Evolutionary conservation across 2,329 filamentous ascomycete species (phyloP).

Genomic region (Pyrenophora tritici-repentis): DNA sequence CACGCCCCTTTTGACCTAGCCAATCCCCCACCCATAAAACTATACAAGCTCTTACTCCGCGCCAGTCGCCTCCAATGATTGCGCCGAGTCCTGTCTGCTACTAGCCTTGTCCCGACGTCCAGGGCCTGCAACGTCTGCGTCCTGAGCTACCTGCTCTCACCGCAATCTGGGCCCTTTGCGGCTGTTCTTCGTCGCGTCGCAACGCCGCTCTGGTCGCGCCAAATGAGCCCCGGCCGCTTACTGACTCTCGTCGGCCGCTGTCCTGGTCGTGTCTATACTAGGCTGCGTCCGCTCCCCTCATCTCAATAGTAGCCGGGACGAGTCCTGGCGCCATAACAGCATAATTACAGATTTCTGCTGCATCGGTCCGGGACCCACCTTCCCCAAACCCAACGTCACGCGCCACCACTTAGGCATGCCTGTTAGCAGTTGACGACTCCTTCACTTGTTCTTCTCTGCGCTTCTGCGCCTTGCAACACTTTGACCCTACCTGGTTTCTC

Average conservation of each 20-base stretch:
- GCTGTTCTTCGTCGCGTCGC: slow-evolving; percentile 17
- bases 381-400: slow-evolving; percentile 26
- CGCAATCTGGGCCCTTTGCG: slow-evolving; percentile 16
- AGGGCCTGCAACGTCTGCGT: slow-evolving; percentile 17
- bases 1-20: neutral
- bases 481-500: slow-evolving; percentile 40
- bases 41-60: neutral
- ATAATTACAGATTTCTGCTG: slow-evolving; percentile 32
- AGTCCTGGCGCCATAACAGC: slow-evolving; percentile 24
- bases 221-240: slow-evolving; percentile 35
- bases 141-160: slow-evolving; percentile 13
- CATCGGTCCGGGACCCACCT: slow-evolving; percentile 32
- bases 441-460: slow-evolving; percentile 46
- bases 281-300: slow-evolving; percentile 23
- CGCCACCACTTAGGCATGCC: slow-evolving; percentile 35
- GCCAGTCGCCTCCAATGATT: slow-evolving; percentile 27
- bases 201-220: slow-evolving; percentile 30
- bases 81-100: slow-evolving; percentile 19
- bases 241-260: slow-evolving; percentile 36
- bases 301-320: slow-evolving; percentile 23
- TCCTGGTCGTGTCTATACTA: slow-evolving; percentile 33
- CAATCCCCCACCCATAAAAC: neutral
- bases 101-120: slow-evolving; percentile 22
- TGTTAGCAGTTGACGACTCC: slow-evolving; percentile 27
- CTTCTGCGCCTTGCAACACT: slow-evolving; percentile 48